Evolutionary conservation across 148 eudicot species (phyloP), one percentile per base, ranked within the genome.

Genomic region (Cornus controversa): DNA sequence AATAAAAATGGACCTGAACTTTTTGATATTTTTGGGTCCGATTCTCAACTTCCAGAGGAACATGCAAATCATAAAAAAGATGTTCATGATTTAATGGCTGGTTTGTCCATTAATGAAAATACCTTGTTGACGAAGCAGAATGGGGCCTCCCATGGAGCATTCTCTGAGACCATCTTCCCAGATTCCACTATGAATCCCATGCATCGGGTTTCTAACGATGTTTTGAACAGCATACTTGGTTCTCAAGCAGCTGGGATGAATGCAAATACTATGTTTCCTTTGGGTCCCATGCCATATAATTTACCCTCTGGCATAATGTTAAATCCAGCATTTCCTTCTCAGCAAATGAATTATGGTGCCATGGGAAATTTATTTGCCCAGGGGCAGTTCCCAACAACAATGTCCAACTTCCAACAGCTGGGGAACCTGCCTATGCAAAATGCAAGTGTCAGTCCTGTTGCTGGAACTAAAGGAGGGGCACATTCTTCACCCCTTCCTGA

Each of bases 381-480:
- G 72, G 97, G 90, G 82, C 97, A 93, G 80, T 80, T 93, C 40
- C 82, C 93, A 80, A 91, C 98, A 75, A 87, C 98, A 62, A 89
- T 95, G 97, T 86, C 91, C 75, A 95, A 93, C 84, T 85, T 89
- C 34, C 97, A 95, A 81, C 86, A 88, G 40, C 68, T 91, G 29
- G 89, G 90, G 70, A 79, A 83, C 87, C 75, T 91, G 77, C 92
- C 86, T 63, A 27, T 87, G 40, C 92, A 87, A 67, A 85, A 76
- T 80, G 71, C 85, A 36, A 80, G 82, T 83, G 67, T 78, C 65
- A 73, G 72, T 73, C 81, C 75, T 82, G 79, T 81, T 79, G 78
- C 73, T 85, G 96, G 86, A 69, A 78, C 84, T 68, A 67, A 66
- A 10, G 93, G 82, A 60, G 79, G 71, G 64, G 87, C 80, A 47